Evolutionary conservation across 495 filamentous ascomycete genomes (phyloP).

Genomic region (Schizothecium vesticola): DNA sequence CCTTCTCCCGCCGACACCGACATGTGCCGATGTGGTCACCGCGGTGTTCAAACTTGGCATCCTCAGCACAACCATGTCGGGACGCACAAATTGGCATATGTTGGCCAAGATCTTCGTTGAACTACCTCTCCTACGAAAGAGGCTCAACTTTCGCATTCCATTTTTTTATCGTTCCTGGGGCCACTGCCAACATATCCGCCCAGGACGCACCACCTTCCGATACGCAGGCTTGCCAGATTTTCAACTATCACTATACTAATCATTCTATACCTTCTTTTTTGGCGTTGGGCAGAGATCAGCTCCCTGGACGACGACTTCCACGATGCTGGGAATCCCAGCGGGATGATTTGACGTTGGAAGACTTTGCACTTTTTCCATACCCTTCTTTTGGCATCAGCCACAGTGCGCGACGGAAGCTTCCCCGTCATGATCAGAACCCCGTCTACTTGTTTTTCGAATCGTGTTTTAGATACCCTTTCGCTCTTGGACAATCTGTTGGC

Average conservation of each 20-base stretch:
- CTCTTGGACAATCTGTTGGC: neutral
- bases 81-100: neutral
- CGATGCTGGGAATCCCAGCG: neutral
- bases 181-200: neutral
- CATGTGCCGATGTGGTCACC: neutral
- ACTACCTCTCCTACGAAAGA: neutral
- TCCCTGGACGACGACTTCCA: neutral
- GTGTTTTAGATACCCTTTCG: slow-evolving; percentile 24
- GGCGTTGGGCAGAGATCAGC: neutral
- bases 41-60: neutral
- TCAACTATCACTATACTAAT: neutral
- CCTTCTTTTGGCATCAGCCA: neutral
- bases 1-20: neutral
- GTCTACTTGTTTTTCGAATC: neutral
- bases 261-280: neutral
- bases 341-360: neutral
- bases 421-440: neutral
- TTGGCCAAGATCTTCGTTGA: neutral
- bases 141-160: neutral
- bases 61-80: neutral
- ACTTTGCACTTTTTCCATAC: neutral
- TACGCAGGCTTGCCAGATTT: neutral
- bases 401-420: neutral
- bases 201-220: neutral
- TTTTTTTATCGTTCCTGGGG: neutral